Conservation (phyloP, 78 protist genomes). For the Dictyostelium discoideum region dicty_2.7 NC_007088.5:2796001-2796500, state of each 20-base stretch:
- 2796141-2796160: constrained; percentile 35
- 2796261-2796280: constrained; percentile 22
- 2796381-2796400: constrained; percentile 48
- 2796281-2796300: background rate
- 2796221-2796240: constrained; percentile 35
- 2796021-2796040: background rate
- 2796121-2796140: constrained; percentile 41
- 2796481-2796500: constrained; percentile 74
- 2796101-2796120: background rate
- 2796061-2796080: constrained; percentile 55
- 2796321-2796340: background rate
- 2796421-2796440: constrained; percentile 23
- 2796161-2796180: background rate
- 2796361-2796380: background rate
- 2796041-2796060: constrained; percentile 54
- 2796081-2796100: constrained; percentile 78
- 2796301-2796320: constrained; percentile 13
- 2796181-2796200: constrained; percentile 36
- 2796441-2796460: constrained; percentile 4
- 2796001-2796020: background rate
- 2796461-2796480: constrained; percentile 72
- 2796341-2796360: constrained; percentile 16
- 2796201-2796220: background rate
- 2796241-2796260: constrained; percentile 28
- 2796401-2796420: constrained; percentile 36